phyloP scores from a whole-genome alignment of 306 rosid genomes.

The Quercus cerris region DNA sequence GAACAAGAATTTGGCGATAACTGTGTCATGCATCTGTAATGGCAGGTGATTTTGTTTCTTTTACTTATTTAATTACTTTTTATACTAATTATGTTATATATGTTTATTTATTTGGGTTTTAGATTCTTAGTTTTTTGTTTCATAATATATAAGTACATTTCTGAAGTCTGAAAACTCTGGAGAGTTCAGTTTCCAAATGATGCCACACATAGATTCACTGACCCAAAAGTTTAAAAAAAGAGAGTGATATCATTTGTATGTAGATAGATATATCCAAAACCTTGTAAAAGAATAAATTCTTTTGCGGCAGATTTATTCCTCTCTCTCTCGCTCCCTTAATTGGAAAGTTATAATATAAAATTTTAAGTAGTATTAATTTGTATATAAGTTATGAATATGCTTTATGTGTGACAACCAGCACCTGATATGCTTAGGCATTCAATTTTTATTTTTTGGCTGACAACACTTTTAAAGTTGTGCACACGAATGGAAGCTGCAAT shows the following conservation, averaged over 20 bases:
- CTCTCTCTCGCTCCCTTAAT: background rate
- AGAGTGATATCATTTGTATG: background rate
- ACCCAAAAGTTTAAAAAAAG: background rate
- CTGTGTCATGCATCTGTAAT: conserved; percentile 40
- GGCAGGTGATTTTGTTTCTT: conserved; percentile 26
- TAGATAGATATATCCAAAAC: background rate
- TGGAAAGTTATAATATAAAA: background rate
- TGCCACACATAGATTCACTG: conserved; percentile 19
- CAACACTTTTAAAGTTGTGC: background rate
- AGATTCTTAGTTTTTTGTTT: conserved; percentile 1
- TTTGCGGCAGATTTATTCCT: background rate
- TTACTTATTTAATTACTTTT: background rate
- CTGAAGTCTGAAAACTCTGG: conserved; percentile 2
- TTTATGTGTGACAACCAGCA: background rate
- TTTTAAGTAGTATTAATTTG: background rate
- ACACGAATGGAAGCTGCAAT: background rate
- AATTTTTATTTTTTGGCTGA: too few relatives aligned
- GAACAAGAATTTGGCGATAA: conserved; percentile 50
- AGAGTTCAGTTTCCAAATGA: conserved; percentile 11
- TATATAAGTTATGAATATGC: background rate
- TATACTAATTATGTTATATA: background rate
- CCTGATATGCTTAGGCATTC: background rate
- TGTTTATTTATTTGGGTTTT: background rate
- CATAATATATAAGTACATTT: background rate
- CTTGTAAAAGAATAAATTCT: background rate